A percentile compares a stretch with the other conserved stretches of the same genome.
Evolutionary conservation across 495 filamentous ascomycete genomes (phyloP).

Genomic region (Penicillium longicatenatum): DNA sequence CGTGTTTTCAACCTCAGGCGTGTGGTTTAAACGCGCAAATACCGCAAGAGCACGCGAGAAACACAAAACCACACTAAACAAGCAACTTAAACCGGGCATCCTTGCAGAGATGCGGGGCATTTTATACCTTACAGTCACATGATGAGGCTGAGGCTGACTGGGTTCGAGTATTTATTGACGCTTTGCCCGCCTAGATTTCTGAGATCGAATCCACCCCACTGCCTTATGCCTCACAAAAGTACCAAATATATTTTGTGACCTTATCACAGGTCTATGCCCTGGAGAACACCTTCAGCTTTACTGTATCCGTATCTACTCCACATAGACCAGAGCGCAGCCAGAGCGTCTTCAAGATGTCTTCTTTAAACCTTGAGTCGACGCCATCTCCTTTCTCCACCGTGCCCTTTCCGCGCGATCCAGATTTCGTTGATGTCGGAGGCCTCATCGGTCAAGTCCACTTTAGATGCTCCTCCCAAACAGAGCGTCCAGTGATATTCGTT

Average conservation of each 20-base stretch:
- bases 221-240: not conserved
- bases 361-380: not conserved
- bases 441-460: not conserved
- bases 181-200: not conserved
- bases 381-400: not conserved
- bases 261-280: not conserved
- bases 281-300: not conserved
- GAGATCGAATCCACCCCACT: not conserved
- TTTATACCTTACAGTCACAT: not conserved
- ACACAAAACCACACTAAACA: not conserved
- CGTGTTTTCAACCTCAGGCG: not conserved
- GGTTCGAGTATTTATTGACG: not conserved
- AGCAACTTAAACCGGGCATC: not conserved
- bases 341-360: not conserved
- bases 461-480: not conserved
- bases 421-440: not conserved
- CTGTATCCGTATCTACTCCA: not conserved
- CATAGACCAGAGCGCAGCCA: not conserved
- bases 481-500: not conserved
- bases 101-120: slow-evolving; percentile 1
- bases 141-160: slow-evolving; percentile 3
- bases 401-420: not conserved
- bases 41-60: not conserved
- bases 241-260: not conserved
- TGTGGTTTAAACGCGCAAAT: not conserved